Base-by-base conservation (phyloP, 805 yeast genomes). In the Suhomyces sp. region DNA sequence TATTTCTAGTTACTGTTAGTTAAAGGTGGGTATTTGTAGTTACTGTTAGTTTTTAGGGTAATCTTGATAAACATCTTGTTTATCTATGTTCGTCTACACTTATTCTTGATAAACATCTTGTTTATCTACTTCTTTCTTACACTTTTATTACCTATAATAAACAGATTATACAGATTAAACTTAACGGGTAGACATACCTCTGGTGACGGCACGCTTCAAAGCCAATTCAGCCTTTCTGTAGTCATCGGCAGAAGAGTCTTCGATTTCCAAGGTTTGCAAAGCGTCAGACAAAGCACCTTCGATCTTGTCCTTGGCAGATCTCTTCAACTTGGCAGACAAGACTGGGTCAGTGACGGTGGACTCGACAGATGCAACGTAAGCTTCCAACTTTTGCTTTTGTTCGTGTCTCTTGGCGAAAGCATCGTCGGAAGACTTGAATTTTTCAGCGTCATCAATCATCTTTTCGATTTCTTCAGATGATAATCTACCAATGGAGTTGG, bases 371-470 rank as follows among this genome's bases (percentile, higher is more conserved):
- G 69, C 64, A 74, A 94, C 96, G 88, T 93, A 93, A 70, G 97
- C 90, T 85, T 93, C 99, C 76, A 93, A 88, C 84, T 91, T 92
- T 84, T 93, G 97, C 84, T 92, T 93, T 74, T 96, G 94, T 86
- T 94, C 98, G 83, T 93, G 97, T 77, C 88, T 88, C 92, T 92
- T 93, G 80, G 98, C 96, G 88, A 93, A 94, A 70, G 96, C 97
- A 75, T 93, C 97, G 80, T 93, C 99, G 69, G 96, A 89, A 72
- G 93, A 83, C 90, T 93, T 93, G 96, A 91, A 75, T 66, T 75
- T 75, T 68, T 75, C 79, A 63, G 79, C 79, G 64, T 75, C 79
- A 58, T 65, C 62, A 62, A 75, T 74, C 79, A 75, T 75, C 72
- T 74, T 71, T 70, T 75, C 79, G 63, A 75, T 75, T 69, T 75